Evolutionary conservation across 169 alveolate species (phyloP), one percentile per base, ranked within the genome.

Genomic region (Cryptosporidium ubiquitum): DNA sequence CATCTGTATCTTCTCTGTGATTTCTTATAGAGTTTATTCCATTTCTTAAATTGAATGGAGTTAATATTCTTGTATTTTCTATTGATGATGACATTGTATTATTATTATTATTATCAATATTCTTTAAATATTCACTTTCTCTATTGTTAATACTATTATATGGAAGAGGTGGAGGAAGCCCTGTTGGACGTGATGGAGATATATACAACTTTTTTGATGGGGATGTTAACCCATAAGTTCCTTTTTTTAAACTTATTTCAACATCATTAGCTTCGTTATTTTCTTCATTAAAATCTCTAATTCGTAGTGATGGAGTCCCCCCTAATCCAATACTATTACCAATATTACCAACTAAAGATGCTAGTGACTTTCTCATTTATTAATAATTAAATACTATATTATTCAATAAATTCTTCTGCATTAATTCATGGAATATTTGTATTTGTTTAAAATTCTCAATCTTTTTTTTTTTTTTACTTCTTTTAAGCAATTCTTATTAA

Each of bases 161-260:
- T 61, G 89, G 89, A 4, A 79, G 42, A 5, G 89, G 89, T 3
- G 89, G 89, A 29, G 89, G 89, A 61, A 79, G 89, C 68, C 75
- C 73, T 29, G 29, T 16, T 79, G 89, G 89, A 40, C 89, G 73
- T 20, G 89, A 44, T 7, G 89, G 89, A 18, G 89, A 61, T 64
- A 33, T n/a, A 33, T 33, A 18, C 33, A 64, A 9, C 14, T 29
- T 64, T n/a, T 33, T 37, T 31, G 23, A 16, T 37, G 71, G 23
- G 39, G 73, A 26, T 31, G 23, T 18, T 23, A 61, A 23, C 37
- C 68, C 55, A 5, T 74, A 37, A 2, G 33, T 74, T 9, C 55
- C 75, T n/a, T 12, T 31, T 26, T 14, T 64, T 14, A 37, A 16
- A n/a, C 52, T 57, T 37, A 64, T 33, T 6, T 33, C 49, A 18